phyloP scores from a whole-genome alignment of 441 rosid species.

The Populus trichocarpa region DNA sequence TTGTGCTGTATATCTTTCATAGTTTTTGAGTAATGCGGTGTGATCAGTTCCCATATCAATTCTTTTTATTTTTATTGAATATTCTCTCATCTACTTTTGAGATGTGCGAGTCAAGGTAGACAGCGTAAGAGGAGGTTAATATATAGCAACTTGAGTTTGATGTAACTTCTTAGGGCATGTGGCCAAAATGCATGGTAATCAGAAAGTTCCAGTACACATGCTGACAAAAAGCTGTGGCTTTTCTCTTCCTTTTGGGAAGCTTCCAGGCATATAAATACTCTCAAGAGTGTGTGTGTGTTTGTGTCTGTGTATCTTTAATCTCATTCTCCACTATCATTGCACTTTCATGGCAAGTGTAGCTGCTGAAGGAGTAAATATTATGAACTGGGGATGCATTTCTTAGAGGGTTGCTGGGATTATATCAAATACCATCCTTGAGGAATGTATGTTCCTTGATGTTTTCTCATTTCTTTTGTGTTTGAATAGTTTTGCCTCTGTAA shows the following conservation, averaged over 20 bases:
- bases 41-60: background rate
- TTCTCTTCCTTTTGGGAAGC: background rate
- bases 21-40: background rate
- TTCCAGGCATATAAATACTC: background rate
- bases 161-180: background rate
- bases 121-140: background rate
- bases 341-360: background rate
- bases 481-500: background rate
- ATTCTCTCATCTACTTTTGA: background rate
- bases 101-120: background rate
- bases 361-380: background rate
- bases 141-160: background rate
- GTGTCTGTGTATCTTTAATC: background rate
- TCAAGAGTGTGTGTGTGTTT: background rate
- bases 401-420: background rate
- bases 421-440: background rate
- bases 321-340: background rate
- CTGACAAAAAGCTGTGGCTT: background rate
- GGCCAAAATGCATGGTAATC: background rate
- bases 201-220: constrained; percentile 2
- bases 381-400: background rate
- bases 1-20: too few relatives aligned
- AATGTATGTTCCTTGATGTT: background rate
- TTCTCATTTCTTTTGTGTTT: background rate
- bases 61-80: background rate